Evolutionary conservation across 2,329 filamentous ascomycete species (phyloP), one percentile per base, ranked within the genome.

Genomic region (Trichophyton schoenleinii): DNA sequence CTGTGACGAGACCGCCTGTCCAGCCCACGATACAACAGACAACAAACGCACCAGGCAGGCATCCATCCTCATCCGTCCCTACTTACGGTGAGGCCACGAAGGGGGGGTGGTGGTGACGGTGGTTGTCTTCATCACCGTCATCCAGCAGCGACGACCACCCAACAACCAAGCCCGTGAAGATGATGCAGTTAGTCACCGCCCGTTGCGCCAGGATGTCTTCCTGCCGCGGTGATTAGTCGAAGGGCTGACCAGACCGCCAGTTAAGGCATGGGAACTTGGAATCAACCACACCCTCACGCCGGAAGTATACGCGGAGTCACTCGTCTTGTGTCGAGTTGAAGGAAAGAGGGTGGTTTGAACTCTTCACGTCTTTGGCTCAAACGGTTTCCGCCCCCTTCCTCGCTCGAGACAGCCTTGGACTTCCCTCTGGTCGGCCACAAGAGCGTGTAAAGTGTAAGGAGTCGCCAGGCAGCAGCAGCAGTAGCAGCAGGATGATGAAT

Each of bases 1-100:
- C 28, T 55, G 52, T 55, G 52, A 55, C 52, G 52, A 55, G 52
- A 55, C 52, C 52, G 52, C 52, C 52, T 55, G 52, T 55, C 13
- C 52, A 36, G 52, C 8, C 52, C 52, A 55, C 6, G 25, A 55
- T 28, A 11, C 28, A 36, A 55, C 31, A 34, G 15, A 53, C 28
- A 38, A 52, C 46, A 31, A 55, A 55, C n/a, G 34, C 20, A 55
- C 8, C 13, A 15, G 25, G 5, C 31, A 6, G 6, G 8, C 34
- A 38, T 13, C 9, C 41, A 44, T 52, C 46, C 28, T 31, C 34
- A 13, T 38, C 34, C 34, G 34, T 38, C 34, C 34, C 11, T 38
- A 13, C 34, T 38, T 53, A 53, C 48, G 48, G 48, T 53, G 48
- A 53, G 48, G 48, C 48, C 48, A 31, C 48, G 48, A 53, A 11